Percentiles rank a stretch among this genome's conserved stretches.
These are phyloP conservation scores for Grammothele lineata DNA, from an alignment of 768 basidiomycete genomes.

Conservation along the genomic window DNA sequence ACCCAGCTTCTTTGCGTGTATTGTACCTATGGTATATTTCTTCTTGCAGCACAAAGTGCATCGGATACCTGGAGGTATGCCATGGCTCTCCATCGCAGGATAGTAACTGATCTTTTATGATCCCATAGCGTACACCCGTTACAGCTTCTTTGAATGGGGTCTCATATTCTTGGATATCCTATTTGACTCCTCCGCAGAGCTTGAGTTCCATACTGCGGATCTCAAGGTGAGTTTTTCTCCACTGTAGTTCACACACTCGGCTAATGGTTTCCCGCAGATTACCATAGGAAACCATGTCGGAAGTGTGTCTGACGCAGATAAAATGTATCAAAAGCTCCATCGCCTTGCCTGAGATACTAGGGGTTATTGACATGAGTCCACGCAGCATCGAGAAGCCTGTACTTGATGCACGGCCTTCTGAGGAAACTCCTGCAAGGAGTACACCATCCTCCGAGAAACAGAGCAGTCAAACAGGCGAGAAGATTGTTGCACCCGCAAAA, in stretches of 20 bases:
- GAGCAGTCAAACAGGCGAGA: no score
- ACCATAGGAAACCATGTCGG: conserved; percentile 20
- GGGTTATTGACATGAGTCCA: background rate
- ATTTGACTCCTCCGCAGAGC: conserved; percentile 64
- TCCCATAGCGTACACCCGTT: conserved; percentile 71
- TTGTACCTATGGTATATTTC: conserved; percentile 76
- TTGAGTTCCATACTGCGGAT: conserved; percentile 52
- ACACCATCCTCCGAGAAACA: background rate
- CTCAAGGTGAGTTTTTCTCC: conserved; percentile 41
- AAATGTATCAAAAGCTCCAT: conserved; percentile 44
- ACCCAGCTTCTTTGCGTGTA: conserved; percentile 64
- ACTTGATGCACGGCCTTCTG: no score
- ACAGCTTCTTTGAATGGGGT: conserved; percentile 86
- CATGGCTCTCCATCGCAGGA: background rate
- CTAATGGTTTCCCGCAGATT: conserved; percentile 25
- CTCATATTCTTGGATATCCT: conserved; percentile 70
- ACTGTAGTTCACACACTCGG: background rate
- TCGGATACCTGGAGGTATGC: conserved; percentile 67
- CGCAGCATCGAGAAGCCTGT: background rate
- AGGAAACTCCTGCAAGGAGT: no score
- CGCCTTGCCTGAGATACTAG: conserved; percentile 34
- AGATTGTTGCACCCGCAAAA: no score
- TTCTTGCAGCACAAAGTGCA: conserved; percentile 85
- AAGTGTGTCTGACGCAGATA: conserved; percentile 21
- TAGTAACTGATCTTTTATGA: no score